These are phyloP conservation scores for Mikania micrantha DNA, from an alignment of 129 eudicot species.

Conservation along the genomic window DNA sequence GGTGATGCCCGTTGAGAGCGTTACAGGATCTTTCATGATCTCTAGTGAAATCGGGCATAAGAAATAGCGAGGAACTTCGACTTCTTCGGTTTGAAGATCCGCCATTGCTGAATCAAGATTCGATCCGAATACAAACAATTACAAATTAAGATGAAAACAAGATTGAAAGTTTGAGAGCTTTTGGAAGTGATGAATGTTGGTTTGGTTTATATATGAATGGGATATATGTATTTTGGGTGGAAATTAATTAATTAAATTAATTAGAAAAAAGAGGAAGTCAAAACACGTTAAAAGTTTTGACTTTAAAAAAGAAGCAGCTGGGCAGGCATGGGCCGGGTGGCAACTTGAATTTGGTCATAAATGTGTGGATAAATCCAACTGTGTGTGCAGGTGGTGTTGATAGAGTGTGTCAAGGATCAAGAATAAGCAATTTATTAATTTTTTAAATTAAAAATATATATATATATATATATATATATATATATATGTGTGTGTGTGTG, in stretches of 20 bases:
- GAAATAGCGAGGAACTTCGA: conserved; percentile 20
- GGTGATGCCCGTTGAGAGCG: conserved; percentile 25
- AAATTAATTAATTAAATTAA: too few relatives aligned
- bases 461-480: too few relatives aligned
- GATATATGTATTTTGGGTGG: not conserved
- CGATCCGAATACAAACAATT: too few relatives aligned
- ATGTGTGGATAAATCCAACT: not conserved
- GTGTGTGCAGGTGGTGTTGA: not conserved
- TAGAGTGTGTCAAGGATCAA: not conserved
- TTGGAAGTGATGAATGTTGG: not conserved
- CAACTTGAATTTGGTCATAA: not conserved
- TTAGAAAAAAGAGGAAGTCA: not conserved
- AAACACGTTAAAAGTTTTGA: not conserved
- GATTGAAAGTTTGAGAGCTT: not conserved
- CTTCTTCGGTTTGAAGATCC: not conserved
- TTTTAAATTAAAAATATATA: too few relatives aligned
- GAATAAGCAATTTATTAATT: not conserved
- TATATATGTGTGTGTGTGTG: too few relatives aligned
- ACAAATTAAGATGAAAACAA: too few relatives aligned
- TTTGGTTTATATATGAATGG: too few relatives aligned
- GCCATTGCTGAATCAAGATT: not conserved
- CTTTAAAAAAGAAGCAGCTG: not conserved
- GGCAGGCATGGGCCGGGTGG: not conserved
- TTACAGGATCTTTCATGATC: conserved; percentile 34
- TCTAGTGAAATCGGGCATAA: conserved; percentile 32